Evolutionary conservation across 2,329 filamentous ascomycete species (phyloP), one percentile per base, ranked within the genome.

Genomic region (Paraconiothyrium brasiliense): DNA sequence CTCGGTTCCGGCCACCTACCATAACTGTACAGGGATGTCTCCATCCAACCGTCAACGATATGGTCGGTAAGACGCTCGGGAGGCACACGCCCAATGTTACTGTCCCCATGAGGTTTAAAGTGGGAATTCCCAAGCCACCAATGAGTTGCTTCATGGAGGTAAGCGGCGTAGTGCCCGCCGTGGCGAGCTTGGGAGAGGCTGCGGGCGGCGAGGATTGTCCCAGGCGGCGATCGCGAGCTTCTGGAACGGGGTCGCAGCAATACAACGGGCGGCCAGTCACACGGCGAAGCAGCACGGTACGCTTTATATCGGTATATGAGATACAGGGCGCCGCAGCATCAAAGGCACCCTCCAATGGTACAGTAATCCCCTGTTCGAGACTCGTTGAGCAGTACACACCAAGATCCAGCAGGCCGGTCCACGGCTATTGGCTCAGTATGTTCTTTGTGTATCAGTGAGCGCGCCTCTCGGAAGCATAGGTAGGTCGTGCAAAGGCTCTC

Each of bases 61-160:
- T 35, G 39, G 30, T 24, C 32, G 46, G 43, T 24, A 49, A 49
- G 20, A 27, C 52, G 14, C 51, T 22, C 37, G 13, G 34, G 16
- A 52, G 49, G 51, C 39, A 34, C 52, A 34, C 39, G 39, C 27
- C 52, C 52, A 55, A 39, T 46, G 52, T 22, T 14, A 34, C 39
- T 46, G 37, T 43, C 37, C 24, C 24, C 8, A 32, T 43, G 0
- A 30, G 51, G 27, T 24, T 11, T 34, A 27, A n/a, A 4, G 13
- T 32, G 27, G 27, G 13, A 34, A 37, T 27, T 16, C 4, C 55
- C 43, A n/a, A 54, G 61, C 54, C 49, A 50, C 61, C 54, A 58
- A 63, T 52, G 30, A 30, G 50, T 37, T 37, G 59, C 46, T 55
- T 37, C 44, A 52, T 20, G 1, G 10, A 4, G 27, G 16, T 30